Evolutionary conservation across 345 rosid genomes (phyloP).

Genomic region (Syzygium aromaticum): DNA sequence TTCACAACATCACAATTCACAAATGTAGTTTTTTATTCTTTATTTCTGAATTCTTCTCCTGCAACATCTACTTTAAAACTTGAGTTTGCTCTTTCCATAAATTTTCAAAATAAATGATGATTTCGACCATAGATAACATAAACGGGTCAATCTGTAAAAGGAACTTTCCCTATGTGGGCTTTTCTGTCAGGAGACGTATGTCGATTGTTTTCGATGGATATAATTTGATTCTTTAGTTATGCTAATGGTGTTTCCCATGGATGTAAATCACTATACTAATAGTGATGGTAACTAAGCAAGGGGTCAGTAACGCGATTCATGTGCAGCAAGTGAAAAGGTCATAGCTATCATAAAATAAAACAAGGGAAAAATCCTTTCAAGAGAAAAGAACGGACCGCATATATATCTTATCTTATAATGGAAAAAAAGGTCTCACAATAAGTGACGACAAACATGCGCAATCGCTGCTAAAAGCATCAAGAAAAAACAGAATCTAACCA

Average conservation of each 20-base stretch:
- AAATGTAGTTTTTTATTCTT: background rate
- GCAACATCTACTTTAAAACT: background rate
- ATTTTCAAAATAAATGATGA: background rate
- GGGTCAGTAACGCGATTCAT: background rate
- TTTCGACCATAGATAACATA: background rate
- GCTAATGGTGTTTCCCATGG: background rate
- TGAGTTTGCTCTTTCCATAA: fast-evolving
- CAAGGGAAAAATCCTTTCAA: background rate
- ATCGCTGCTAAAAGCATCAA: fast-evolving
- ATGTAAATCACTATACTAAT: background rate
- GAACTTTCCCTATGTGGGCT: background rate
- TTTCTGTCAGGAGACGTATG: background rate
- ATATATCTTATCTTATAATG: background rate
- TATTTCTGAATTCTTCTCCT: background rate
- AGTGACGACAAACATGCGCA: background rate
- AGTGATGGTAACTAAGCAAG: background rate
- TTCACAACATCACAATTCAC: background rate
- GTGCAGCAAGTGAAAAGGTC: background rate
- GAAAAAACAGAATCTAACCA: no score
- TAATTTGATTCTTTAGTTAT: background rate
- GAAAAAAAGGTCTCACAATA: background rate
- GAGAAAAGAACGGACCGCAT: background rate
- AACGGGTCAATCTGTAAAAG: background rate
- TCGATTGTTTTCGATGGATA: background rate
- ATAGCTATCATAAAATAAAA: background rate